These are phyloP conservation scores for Ramularia collo-cygni DNA, from an alignment of 2,329 filamentous ascomycete species.

Conservation along the genomic window DNA sequence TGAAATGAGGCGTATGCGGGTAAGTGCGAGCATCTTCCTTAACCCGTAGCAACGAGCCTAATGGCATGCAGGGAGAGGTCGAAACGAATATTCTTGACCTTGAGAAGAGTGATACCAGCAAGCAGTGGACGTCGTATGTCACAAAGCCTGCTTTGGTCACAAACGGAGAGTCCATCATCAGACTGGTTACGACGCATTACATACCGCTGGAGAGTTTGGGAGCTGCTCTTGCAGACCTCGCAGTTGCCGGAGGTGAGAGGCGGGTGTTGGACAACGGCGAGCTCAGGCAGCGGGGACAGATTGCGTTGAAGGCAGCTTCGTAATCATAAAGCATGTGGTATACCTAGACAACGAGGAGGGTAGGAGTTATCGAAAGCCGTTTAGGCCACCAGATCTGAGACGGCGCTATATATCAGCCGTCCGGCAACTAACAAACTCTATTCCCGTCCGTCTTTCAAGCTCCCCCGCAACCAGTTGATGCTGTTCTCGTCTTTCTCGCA, in stretches of 20 bases:
- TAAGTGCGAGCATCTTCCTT: constrained; percentile 6
- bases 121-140: constrained; percentile 22
- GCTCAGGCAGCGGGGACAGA: constrained; percentile 11
- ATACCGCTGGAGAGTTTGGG: constrained; percentile 19
- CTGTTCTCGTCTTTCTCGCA: no score
- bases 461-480: no score
- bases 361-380: no score
- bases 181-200: constrained; percentile 9
- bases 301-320: constrained; percentile 4
- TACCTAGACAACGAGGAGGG: no score
- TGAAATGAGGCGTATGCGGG: constrained; percentile 25
- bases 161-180: constrained; percentile 10
- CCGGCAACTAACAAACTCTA: no score
- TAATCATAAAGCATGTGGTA: no score
- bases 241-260: constrained; percentile 11
- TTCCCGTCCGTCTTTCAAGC: no score
- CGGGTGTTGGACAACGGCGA: constrained; percentile 18
- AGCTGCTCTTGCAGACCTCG: constrained; percentile 18
- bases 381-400: no score
- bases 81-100: constrained; percentile 24
- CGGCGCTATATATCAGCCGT: no score
- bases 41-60: constrained; percentile 1
- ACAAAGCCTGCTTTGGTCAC: constrained; percentile 21
- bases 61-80: constrained; percentile 15
- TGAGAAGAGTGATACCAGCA: constrained; percentile 12